These are phyloP conservation scores for Aspergillus alliaceus DNA, from an alignment of 2,329 filamentous ascomycete genomes.

Conservation along the genomic window DNA sequence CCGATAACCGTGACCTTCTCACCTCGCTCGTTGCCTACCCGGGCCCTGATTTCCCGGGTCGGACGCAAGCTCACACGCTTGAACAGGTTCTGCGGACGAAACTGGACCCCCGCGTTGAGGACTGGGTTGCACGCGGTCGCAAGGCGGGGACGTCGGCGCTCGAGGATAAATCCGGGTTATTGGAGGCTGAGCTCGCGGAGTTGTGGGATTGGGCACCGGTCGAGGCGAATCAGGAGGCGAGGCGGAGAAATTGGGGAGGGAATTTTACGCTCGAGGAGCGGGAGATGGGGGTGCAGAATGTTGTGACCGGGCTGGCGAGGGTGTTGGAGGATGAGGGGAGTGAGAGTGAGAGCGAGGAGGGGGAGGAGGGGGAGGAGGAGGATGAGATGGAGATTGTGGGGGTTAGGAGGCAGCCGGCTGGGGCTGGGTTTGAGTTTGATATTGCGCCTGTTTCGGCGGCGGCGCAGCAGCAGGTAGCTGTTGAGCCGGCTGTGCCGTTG, in stretches of 20 bases:
- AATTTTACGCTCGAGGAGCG: constrained; percentile 72
- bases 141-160: constrained; percentile 6
- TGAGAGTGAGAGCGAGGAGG: constrained; percentile 55
- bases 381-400: constrained; percentile 45
- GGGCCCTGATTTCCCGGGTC: constrained; percentile 71
- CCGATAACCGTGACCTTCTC: constrained; percentile 67
- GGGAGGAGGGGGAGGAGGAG: constrained; percentile 44
- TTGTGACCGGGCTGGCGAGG: constrained; percentile 68
- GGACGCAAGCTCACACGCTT: constrained; percentile 62
- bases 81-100: constrained; percentile 77
- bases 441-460: constrained; percentile 23
- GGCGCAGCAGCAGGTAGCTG: constrained; percentile 1
- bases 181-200: constrained; percentile 53
- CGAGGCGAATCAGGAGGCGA: constrained; percentile 48
- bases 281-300: constrained; percentile 64
- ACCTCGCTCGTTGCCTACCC: constrained; percentile 72
- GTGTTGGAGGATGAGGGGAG: constrained; percentile 56
- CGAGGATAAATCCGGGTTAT: constrained; percentile 28
- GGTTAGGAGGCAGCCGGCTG: constrained; percentile 33
- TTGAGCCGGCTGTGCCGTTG: constrained; percentile 34
- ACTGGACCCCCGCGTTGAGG: constrained; percentile 74
- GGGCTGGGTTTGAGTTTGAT: constrained; percentile 35
- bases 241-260: constrained; percentile 56
- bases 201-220: constrained; percentile 61
- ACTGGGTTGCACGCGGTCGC: constrained; percentile 67